Base-by-base conservation (phyloP, 148 eudicot genomes). In the Beta vulgaris region DNA sequence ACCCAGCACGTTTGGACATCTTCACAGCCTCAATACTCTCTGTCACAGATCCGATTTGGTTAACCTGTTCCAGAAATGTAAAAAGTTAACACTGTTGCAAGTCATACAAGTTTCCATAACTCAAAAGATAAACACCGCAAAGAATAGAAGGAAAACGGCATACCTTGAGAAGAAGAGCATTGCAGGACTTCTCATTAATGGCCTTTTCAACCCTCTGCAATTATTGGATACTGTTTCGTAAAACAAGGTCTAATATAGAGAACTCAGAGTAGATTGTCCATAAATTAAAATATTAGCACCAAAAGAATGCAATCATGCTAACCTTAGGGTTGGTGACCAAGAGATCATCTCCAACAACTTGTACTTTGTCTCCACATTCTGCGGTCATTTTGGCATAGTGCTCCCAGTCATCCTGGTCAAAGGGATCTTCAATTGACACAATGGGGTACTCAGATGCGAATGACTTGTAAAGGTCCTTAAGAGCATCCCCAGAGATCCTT, bases 301-400 rank as follows among this genome's bases (percentile, higher is more conserved):
- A 14, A 69, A 39, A 68, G 21, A 64, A 57, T 31, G 29, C 26
- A 55, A 67, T 25, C 42, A 68, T 71, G 57, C 79, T 48, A 37
- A 94, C 98, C 98, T 92, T 91, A 57, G 98, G 98, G 79, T 94
- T 94, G 80, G 98, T 94, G 81, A 94, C 98, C 82, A 94, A 82
- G 29, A 94, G 92, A 86, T 94, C 98, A 80, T 94, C 98, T 76
- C 98, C 98, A 40, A 94, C 98, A 78, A 94, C 88, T 80, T 94
- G 98, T 46, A 94, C 96, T 76, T 86, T 65, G 6, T 87, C 87
- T 15, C 98, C 98, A 21, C 69, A 34, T 85, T 94, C 98, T 48
- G 82, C 77, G 9, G 98, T 94, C 77, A 94, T 64, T 84, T 86
- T 85, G 68, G 89, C 84, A 68, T 94, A 94, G 86, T 89, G 88